phyloP scores from a whole-genome alignment of 805 yeast species.

The Ogataea parapolymorpha region DNA sequence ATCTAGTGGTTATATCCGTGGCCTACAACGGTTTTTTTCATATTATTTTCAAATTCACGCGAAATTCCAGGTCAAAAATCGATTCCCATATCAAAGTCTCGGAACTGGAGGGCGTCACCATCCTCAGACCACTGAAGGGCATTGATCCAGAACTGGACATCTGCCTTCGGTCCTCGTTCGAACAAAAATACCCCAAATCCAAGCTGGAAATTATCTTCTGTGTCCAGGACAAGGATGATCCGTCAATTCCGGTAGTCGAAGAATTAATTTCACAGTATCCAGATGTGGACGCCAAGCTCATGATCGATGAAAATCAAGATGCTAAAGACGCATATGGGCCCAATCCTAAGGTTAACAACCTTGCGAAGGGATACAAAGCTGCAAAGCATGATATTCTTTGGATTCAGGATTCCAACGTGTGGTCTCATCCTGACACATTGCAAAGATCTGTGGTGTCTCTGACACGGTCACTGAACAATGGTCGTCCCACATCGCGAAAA shows the following conservation, averaged over 20 bases:
- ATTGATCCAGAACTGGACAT: slow-evolving; percentile 69
- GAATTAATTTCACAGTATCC: slow-evolving; percentile 52
- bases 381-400: slow-evolving; percentile 76
- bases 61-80: slow-evolving; percentile 12
- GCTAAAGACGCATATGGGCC: slow-evolving; percentile 61
- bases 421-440: slow-evolving; percentile 66
- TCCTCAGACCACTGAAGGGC: slow-evolving; percentile 80
- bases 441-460: slow-evolving; percentile 57
- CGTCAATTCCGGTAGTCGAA: slow-evolving; percentile 57
- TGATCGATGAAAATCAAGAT: slow-evolving; percentile 43
- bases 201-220: slow-evolving; percentile 73
- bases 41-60: slow-evolving; percentile 24
- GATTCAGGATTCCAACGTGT: slow-evolving; percentile 84
- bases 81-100: slow-evolving; percentile 27
- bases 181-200: slow-evolving; percentile 60
- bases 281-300: slow-evolving; percentile 51
- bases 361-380: slow-evolving; percentile 70
- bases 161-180: slow-evolving; percentile 65
- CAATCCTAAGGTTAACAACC: slow-evolving; percentile 84
- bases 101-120: slow-evolving; percentile 64
- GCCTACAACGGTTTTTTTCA: slow-evolving; percentile 31
- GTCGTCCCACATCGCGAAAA: slow-evolving; percentile 35
- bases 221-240: slow-evolving; percentile 60
- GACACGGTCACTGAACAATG: slow-evolving; percentile 50
- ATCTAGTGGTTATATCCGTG: slow-evolving; percentile 27